Evolutionary conservation across 2,329 filamentous ascomycete genomes (phyloP), one percentile per base, ranked within the genome.

Genomic region (Arthrobotrys entomopaga): DNA sequence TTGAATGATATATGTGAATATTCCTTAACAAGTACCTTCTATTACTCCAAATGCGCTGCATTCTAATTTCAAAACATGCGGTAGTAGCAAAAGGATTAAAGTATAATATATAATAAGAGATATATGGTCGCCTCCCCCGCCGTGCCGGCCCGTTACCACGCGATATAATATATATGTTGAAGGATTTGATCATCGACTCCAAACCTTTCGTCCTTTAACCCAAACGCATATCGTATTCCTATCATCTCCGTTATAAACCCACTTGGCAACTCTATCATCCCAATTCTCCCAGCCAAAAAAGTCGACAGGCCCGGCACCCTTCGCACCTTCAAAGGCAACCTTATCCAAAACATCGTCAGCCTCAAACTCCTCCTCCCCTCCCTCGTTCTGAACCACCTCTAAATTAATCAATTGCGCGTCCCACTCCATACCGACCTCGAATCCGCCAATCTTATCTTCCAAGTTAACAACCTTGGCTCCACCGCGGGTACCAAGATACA

Each of bases 231-330:
- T 86, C 1, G 93, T 94, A 81, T 98, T 98, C 77, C 94, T 85
- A 82, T 98, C 95, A 83, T 98, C 93, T 0, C 95, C 95, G 77
- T 88, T 91, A 82, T 91, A 99, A 75, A 98, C 84, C 95, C 95
- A 99, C 84, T 99, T 99, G 60, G 92, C 91, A 10, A 98, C 83
- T 79, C 85, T 87, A 79, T 98, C 92, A 43, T 90, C 87, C 92
- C 91, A 96, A n/a, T 80, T 87, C 85, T 98, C 94, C 87, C 90
- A 92, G 0, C 93, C 93, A 83, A 97, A 99, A 0, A 97, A 81
- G 81, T 97, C 93, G 0, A 97, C 92, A 53, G 89, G 88, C 0
- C 90, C 89, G 0, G 83, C 82, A 2, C 85, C 83, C 0, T 77
- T 77, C 2, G 76, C 77, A 10, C 76, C 77, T 2, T 76, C 79